phyloP scores from a whole-genome alignment of 148 eudicot genomes.

The Suaeda aralocaspica region DNA sequence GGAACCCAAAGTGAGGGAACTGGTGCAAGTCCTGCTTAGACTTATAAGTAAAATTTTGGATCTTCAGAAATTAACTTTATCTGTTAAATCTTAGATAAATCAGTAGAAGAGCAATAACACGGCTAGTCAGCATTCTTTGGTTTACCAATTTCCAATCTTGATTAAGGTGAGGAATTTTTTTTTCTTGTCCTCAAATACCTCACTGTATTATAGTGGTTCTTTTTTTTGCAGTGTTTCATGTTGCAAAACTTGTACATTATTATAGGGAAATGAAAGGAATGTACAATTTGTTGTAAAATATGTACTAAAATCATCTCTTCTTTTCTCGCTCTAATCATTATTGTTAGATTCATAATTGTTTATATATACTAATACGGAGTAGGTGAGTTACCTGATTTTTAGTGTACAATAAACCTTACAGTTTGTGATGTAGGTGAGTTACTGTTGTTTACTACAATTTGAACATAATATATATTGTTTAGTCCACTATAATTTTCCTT shows the following conservation, averaged over 20 bases:
- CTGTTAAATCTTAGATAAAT: slow-evolving; percentile 27
- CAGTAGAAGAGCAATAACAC: background rate
- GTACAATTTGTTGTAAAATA: slow-evolving; percentile 25
- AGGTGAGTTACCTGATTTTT: too few relatives aligned
- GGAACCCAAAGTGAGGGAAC: slow-evolving; percentile 78
- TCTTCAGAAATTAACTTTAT: slow-evolving; percentile 47
- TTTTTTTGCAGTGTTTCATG: slow-evolving; percentile 16
- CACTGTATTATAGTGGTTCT: slow-evolving; percentile 26
- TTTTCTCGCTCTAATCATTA: background rate
- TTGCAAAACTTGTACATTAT: slow-evolving; percentile 26
- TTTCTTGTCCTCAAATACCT: slow-evolving; percentile 24
- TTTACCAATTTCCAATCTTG: slow-evolving; percentile 6
- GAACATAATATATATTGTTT: too few relatives aligned
- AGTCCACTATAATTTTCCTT: too few relatives aligned
- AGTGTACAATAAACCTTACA: too few relatives aligned
- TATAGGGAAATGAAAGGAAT: slow-evolving; percentile 18
- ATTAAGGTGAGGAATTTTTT: slow-evolving; percentile 25
- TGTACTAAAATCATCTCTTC: too few relatives aligned
- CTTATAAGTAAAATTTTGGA: slow-evolving; percentile 60
- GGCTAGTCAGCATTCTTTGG: slow-evolving; percentile 9
- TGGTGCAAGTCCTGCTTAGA: slow-evolving; percentile 69
- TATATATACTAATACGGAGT: too few relatives aligned
- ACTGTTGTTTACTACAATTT: too few relatives aligned
- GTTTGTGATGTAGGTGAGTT: too few relatives aligned
- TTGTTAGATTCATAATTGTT: background rate